phyloP scores from a whole-genome alignment of 257 asterid species.

The Salvia miltiorrhiza region DNA sequence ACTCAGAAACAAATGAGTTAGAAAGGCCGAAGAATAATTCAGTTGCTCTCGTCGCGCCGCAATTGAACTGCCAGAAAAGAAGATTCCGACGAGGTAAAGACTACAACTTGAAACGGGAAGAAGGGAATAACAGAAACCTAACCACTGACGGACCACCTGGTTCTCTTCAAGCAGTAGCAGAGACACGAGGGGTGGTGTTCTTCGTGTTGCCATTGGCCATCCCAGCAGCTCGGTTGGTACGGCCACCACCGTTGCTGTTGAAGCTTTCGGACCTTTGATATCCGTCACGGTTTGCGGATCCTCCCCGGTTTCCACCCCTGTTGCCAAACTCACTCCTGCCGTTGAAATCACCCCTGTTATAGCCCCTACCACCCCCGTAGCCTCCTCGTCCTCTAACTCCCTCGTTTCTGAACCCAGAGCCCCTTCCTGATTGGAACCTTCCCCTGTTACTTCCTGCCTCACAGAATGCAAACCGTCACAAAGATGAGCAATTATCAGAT shows the following conservation, averaged over 20 bases:
- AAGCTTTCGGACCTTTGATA: conserved; percentile 46
- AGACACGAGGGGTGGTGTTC: conserved; percentile 49
- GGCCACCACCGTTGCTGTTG: conserved; percentile 37
- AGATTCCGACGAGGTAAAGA: neutral
- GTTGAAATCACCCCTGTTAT: conserved; percentile 54
- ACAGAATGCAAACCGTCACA: neutral
- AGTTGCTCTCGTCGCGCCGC: conserved; percentile 14
- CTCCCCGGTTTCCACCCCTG: conserved; percentile 69
- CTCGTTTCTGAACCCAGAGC: conserved; percentile 50
- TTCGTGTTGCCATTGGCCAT: conserved; percentile 52
- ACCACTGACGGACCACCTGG: conserved; percentile 13
- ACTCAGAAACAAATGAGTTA: conserved; percentile 22
- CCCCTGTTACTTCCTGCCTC: conserved; percentile 39
- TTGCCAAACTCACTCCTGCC: conserved; percentile 53
- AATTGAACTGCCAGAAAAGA: conserved; percentile 4
- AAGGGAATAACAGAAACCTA: neutral
- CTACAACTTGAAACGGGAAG: neutral
- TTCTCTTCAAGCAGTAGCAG: conserved; percentile 65
- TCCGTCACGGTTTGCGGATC: conserved; percentile 67
- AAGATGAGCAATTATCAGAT: neutral
- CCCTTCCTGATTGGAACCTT: conserved; percentile 53
- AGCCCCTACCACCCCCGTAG: conserved; percentile 64
- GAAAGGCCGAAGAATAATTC: conserved; percentile 13
- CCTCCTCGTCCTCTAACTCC: conserved; percentile 72
- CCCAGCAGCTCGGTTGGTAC: conserved; percentile 48